Conservation (phyloP, 106 monocot genomes). For the Phalaenopsis equestris region DNA sequence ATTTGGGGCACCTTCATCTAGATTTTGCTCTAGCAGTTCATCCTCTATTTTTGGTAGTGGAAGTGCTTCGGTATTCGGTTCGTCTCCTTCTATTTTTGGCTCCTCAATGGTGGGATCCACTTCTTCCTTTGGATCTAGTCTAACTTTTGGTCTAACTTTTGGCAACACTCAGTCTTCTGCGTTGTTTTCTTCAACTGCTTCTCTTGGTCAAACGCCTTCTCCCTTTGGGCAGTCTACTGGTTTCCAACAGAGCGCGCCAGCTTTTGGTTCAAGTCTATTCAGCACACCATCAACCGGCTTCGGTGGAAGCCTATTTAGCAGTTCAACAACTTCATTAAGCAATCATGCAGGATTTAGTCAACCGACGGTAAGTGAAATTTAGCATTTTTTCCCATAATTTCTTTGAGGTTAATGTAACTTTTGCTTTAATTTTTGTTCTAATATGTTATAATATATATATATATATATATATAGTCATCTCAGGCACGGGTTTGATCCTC, state of each 20-base stretch:
- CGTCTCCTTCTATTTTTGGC: slow-evolving; percentile 47
- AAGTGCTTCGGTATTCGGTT: slow-evolving; percentile 45
- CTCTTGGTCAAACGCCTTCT: slow-evolving; percentile 50
- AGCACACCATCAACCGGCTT: slow-evolving; percentile 65
- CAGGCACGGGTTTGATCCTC: no score
- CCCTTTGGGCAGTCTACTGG: slow-evolving; percentile 70
- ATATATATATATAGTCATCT: slow-evolving; percentile 3
- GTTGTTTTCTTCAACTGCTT: slow-evolving; percentile 63
- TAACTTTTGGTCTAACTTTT: slow-evolving; percentile 49
- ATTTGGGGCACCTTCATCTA: slow-evolving; percentile 36
- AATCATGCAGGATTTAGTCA: slow-evolving; percentile 52
- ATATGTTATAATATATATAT: no score
- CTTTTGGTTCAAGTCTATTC: slow-evolving; percentile 57
- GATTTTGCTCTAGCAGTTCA: slow-evolving; percentile 45
- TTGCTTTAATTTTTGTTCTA: not conserved
- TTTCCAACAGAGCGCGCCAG: slow-evolving; percentile 42
- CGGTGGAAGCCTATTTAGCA: slow-evolving; percentile 73
- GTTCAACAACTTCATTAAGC: slow-evolving; percentile 49
- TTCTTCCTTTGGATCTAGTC: slow-evolving; percentile 58
- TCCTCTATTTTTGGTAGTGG: slow-evolving; percentile 49
- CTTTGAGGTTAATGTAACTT: not conserved
- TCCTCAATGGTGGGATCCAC: slow-evolving; percentile 39
- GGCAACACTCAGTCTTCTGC: slow-evolving; percentile 81
- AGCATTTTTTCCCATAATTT: not conserved
- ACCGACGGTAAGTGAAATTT: slow-evolving; percentile 45